Percentiles rank a stretch among this genome's conserved stretches.
Evolutionary conservation across 805 yeast genomes (phyloP).

Genomic region (Priceomyces haplophilus): DNA sequence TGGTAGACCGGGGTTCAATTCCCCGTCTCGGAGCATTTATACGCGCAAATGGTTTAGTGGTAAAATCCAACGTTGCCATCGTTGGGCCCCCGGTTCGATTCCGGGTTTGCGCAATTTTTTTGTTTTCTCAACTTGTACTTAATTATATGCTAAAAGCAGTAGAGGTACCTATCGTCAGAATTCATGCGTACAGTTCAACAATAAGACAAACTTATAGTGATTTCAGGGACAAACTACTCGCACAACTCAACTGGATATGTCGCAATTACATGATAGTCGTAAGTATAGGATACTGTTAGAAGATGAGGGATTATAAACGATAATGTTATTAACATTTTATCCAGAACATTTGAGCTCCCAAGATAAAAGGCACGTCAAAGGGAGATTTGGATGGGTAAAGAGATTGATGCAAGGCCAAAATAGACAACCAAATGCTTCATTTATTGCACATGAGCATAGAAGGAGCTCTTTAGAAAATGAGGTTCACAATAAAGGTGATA

Average conservation of each 20-base stretch:
- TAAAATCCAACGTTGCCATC: slow-evolving; percentile 6
- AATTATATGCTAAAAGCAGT: neutral
- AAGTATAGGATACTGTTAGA: no score
- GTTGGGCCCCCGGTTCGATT: slow-evolving; percentile 7
- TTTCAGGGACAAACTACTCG: neutral
- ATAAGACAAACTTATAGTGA: neutral
- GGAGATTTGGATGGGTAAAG: slow-evolving; percentile 40
- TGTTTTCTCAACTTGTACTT: neutral
- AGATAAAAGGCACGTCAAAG: slow-evolving; percentile 28
- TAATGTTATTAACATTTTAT: neutral
- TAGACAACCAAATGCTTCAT: slow-evolving; percentile 12
- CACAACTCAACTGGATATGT: neutral
- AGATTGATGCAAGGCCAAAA: slow-evolving; percentile 38
- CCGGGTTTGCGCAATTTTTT: slow-evolving; percentile 6
- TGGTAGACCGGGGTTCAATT: slow-evolving; percentile 23
- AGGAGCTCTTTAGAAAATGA: neutral
- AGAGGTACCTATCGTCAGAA: neutral
- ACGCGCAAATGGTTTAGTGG: slow-evolving; percentile 4
- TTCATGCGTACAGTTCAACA: neutral
- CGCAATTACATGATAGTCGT: neutral
- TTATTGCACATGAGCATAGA: neutral
- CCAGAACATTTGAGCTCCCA: slow-evolving; percentile 6
- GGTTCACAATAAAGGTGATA: neutral
- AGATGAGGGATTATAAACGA: neutral
- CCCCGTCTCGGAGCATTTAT: slow-evolving; percentile 18